Base-by-base conservation (phyloP, 164 flowering plant species). In the Magnolia sinica region DNA sequence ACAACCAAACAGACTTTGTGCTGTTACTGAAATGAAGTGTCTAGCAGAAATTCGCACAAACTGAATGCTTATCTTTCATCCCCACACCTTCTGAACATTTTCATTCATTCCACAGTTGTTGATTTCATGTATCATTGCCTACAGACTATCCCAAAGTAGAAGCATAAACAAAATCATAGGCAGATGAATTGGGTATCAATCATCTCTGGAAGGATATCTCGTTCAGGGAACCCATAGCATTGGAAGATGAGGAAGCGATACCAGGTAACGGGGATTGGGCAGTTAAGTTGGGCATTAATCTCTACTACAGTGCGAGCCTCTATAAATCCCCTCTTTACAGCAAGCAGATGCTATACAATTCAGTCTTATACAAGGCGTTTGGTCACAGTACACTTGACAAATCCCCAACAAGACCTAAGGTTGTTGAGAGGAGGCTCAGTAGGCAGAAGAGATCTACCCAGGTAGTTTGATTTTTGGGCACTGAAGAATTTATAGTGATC, bases 191-290 rank as follows among this genome's bases (percentile, higher is more conserved):
- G 78, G 91, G 88, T 79, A 82, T 84, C 8, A 78, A 82, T 73
- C 61, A 83, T 78, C 19, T 19, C 64, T 94, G 99, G 98, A 91
- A 87, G 74, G 91, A 88, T 18, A 80, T 85, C 71, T 63, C 77
- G 23, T 94, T 90, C 83, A 84, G 84, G 71, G 86, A 86, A 71
- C 91, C 93, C 45, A 85, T 81, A 70, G 92, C 94, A 76, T 79
- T 94, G 74, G 90, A 89, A 67, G 88, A 89, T 76, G 94, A 91
- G 80, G 94, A 91, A 77, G 89, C 85, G 6, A 80, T 83, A 69
- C 90, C 91, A 29, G 86, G 90, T 29, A 91, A 87, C 81, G 90
- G 94, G 27, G 99, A 96, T 77, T 96, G 98, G 99, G 90, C 98
- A 68, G 98, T 93, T 52, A 96, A 91, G 82, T 73, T 96, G 68